phyloP scores from a whole-genome alignment of 441 rosid genomes.

The Croton setiger region DNA sequence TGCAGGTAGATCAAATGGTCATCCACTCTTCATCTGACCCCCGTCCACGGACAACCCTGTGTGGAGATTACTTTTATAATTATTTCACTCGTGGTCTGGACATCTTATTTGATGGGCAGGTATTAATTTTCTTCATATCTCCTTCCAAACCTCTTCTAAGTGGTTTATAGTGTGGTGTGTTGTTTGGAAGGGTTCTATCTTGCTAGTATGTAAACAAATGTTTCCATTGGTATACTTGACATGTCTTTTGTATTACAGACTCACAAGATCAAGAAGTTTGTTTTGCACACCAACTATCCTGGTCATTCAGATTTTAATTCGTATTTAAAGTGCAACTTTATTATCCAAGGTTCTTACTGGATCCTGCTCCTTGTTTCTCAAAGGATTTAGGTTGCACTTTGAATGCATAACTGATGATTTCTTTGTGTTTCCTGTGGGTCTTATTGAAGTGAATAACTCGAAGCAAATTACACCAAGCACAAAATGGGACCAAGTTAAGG shows the following conservation, averaged over 20 bases:
- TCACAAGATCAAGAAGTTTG: slow-evolving; percentile 91
- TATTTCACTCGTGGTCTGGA: slow-evolving; percentile 95
- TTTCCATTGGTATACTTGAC: slow-evolving; percentile 9
- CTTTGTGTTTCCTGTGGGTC: slow-evolving; percentile 31
- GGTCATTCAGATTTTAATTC: slow-evolving; percentile 98
- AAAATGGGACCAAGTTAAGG: slow-evolving; percentile 98
- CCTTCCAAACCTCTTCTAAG: not conserved
- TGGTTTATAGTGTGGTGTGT: not conserved
- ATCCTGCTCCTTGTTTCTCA: slow-evolving; percentile 19
- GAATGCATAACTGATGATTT: slow-evolving; percentile 11
- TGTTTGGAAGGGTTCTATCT: not conserved
- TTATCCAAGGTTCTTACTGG: slow-evolving; percentile 53
- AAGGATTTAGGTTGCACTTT: slow-evolving; percentile 13
- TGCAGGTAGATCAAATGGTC: slow-evolving; percentile 98
- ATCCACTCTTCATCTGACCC: slow-evolving; percentile 93
- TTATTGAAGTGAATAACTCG: slow-evolving; percentile 47
- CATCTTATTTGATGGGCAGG: slow-evolving; percentile 98
- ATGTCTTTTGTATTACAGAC: slow-evolving; percentile 49
- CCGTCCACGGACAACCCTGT: slow-evolving; percentile 77
- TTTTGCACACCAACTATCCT: slow-evolving; percentile 94
- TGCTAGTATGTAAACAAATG: not conserved
- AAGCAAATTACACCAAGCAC: slow-evolving; percentile 77
- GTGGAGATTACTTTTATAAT: slow-evolving; percentile 97
- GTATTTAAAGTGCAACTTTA: slow-evolving; percentile 91
- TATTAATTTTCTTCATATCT: slow-evolving; percentile 18